Conservation (phyloP, 371 early-diverging fungal species). For the Mucor irregularis region DNA sequence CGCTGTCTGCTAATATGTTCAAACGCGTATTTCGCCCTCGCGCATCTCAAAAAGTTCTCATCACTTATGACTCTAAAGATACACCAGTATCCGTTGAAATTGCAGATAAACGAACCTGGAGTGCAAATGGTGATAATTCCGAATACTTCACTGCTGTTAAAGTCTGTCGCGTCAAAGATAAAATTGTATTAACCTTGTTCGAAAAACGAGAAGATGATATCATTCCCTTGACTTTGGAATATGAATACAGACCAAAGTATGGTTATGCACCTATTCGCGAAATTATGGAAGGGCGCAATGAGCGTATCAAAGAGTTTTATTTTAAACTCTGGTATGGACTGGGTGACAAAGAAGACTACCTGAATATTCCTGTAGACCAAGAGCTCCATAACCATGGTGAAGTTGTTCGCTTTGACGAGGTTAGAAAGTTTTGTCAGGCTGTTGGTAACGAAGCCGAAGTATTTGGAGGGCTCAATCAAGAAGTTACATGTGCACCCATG, state of each 20-base stretch:
- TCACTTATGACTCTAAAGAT: slow-evolving; percentile 53
- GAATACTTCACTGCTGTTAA: slow-evolving; percentile 64
- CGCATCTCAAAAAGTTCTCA: slow-evolving; percentile 71
- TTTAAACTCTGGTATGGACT: slow-evolving; percentile 83
- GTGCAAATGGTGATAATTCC: slow-evolving; percentile 54
- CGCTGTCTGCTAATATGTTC: slow-evolving; percentile 77
- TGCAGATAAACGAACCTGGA: slow-evolving; percentile 65
- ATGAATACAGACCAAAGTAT: slow-evolving; percentile 78
- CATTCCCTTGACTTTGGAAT: slow-evolving; percentile 77
- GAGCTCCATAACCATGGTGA: slow-evolving; percentile 68
- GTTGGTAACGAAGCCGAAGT: slow-evolving; percentile 91
- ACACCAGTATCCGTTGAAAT: slow-evolving; percentile 53
- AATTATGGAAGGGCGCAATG: slow-evolving; percentile 90
- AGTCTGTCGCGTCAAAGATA: slow-evolving; percentile 59
- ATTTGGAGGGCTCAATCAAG: slow-evolving; percentile 71
- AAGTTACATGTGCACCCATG: slow-evolving; percentile 80
- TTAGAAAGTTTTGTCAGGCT: slow-evolving; percentile 84
- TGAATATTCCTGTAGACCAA: slow-evolving; percentile 55
- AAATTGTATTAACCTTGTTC: slow-evolving; percentile 71
- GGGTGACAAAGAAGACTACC: slow-evolving; percentile 53
- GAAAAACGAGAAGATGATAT: slow-evolving; percentile 70
- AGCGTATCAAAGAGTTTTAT: slow-evolving; percentile 93
- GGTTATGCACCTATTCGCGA: slow-evolving; percentile 90
- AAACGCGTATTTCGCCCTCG: slow-evolving; percentile 83
- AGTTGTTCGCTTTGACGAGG: slow-evolving; percentile 61